A percentile compares a stretch with the other conserved stretches of the same genome.
phyloP scores from a whole-genome alignment of 2,329 filamentous ascomycete species.

The Pseudonectria buxi region DNA sequence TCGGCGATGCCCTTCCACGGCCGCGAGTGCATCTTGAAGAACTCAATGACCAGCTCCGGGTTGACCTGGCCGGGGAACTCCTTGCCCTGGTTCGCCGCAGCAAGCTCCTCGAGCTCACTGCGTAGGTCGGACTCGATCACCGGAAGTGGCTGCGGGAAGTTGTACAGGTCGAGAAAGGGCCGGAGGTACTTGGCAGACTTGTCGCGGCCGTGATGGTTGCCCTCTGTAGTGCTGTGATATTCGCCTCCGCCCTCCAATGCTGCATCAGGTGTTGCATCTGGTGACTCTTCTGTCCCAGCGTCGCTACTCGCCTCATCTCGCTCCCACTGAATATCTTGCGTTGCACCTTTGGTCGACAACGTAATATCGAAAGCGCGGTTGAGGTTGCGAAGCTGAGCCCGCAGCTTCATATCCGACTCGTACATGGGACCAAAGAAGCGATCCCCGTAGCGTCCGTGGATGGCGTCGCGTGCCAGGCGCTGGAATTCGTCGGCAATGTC shows the following conservation, averaged over 20 bases:
- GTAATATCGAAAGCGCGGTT: constrained; percentile 24
- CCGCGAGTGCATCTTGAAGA: constrained; percentile 33
- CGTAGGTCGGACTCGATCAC: constrained; percentile 14
- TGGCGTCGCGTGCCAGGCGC: constrained; percentile 21
- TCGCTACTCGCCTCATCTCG: not conserved
- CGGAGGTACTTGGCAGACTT: constrained; percentile 22
- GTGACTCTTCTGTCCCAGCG: not conserved
- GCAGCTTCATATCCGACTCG: constrained; percentile 17
- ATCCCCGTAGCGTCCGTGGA: constrained; percentile 25
- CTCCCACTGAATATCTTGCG: constrained; percentile 7
- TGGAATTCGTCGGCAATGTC: constrained; percentile 31
- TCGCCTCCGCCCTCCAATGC: too few species aligned
- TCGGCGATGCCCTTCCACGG: constrained; percentile 34
- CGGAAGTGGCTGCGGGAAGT: constrained; percentile 19
- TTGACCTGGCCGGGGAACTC: constrained; percentile 35
- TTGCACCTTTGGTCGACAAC: constrained; percentile 19
- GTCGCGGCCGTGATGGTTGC: not conserved
- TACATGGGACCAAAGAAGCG: constrained; percentile 30
- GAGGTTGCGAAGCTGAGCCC: constrained; percentile 25
- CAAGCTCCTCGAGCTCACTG: constrained; percentile 24
- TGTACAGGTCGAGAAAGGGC: constrained; percentile 21
- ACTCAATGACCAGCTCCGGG: constrained; percentile 27
- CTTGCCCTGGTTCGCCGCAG: constrained; percentile 31
- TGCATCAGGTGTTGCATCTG: not conserved
- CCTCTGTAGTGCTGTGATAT: not conserved